Base-by-base conservation (phyloP, 164 flowering plant genomes). In the Nymphaea thermarum region DNA sequence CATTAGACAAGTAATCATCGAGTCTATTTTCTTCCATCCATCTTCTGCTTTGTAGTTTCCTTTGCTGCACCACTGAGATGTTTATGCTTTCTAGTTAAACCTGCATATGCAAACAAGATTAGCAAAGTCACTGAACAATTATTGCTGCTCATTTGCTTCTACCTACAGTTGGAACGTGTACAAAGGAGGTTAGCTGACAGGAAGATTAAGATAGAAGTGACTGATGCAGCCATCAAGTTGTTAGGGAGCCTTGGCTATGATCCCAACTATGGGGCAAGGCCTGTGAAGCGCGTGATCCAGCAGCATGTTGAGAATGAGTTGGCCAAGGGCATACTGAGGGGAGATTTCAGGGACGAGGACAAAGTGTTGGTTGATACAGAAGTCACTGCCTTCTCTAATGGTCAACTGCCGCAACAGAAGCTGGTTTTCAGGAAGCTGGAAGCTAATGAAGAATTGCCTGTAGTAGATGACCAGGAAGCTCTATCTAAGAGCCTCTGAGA, bases 241-340 rank as follows among this genome's bases (percentile, higher is more conserved):
- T 81, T 94, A 3, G 99, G 93, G 11, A 83, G 74, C 70, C 93
- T 94, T 42, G 99, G 98, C 6, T 91, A 94, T 68, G 99, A 94
- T 67, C 96, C 96, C 6, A 91, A 81, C 81, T 94, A 94, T 66
- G 99, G 99, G 42, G 99, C 99, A 14, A 80, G 99, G 74, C 97
- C 97, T 2, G 97, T 91, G 17, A 94, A 94, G 81, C 82, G 97
- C 7, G 96, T 90, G 70, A 92, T 92, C 71, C 99, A 95, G 63
- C 99, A 88, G 72, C 68, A 91, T 36, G 87, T 92, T 2, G 98
- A 95, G 71, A 95, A 90, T 47, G 96, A 90, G 72, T 84, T 95
- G 42, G 99, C 99, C 42, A 95, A 88, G 80, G 98, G 96, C 59
- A 95, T 91, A 42, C 74, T 95, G 73, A 85, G 96, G 75, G 99